Evolutionary conservation across 2,329 filamentous ascomycete genomes (phyloP), one percentile per base, ranked within the genome.

Genomic region (Davidsoniella australis): DNA sequence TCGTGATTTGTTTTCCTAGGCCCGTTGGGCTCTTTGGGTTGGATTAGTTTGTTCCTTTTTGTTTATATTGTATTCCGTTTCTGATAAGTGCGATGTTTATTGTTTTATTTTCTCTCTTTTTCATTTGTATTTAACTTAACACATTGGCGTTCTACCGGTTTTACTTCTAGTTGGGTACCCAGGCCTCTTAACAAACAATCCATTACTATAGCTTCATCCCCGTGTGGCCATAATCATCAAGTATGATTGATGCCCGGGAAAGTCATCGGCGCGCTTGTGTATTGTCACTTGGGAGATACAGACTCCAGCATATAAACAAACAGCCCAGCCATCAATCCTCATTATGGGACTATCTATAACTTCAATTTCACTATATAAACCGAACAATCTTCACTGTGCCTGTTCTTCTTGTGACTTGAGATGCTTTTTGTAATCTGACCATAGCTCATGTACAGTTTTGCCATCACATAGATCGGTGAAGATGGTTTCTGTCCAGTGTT

Each of bases 381-480:
- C 46, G 29, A 16, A 23, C 1, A 2, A 23, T 33, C 8, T 9
- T 33, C 29, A 33, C 12, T 4, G 29, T 33, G 8, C 29, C 29
- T 33, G 6, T 33, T 33, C 18, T 16, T 38, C 18, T 26, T 38
- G 36, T 33, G 29, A 46, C n/a, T 17, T 46, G 29, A 46, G 36
- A 23, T 26, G 37, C n/a, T 46, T 20, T 7, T 8, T 33, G 17
- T 47, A 26, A 8, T 49, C 41, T n/a, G 43, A 37, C 82, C 85
- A 95, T 26, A 95, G 65, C 54, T 80, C 68, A 41, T 73, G 67
- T 1, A 94, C 77, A 0, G 72, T 68, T 40, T 68, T 61, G 0
- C 29, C 29, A 12, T 82, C 84, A 57, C 85, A 75, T 23, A 89
- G 66, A 55, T 72, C 68, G 4, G 72, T 66, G 82, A 62, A 91